Evolutionary conservation across 352 stramenopile species (phyloP), one percentile per base, ranked within the genome.

Genomic region (Achlya hypogyna): DNA sequence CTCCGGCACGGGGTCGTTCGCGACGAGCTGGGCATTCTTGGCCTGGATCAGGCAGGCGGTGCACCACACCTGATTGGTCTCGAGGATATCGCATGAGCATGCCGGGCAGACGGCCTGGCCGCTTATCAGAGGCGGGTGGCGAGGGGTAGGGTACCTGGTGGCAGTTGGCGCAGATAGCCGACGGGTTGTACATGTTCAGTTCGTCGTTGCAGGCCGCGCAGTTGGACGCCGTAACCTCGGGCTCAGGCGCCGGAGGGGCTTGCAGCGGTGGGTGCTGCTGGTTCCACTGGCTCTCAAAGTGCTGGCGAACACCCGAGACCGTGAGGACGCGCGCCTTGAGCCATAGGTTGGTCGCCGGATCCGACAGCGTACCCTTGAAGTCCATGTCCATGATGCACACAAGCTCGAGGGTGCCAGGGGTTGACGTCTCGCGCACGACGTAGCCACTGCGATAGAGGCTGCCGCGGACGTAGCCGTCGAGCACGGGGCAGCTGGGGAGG

Each of bases 381-480:
- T 65, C 59, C 59, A 65, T 65, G 42, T 65, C 59, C 59, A 65
- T 65, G 35, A 65, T 65, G 47, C 59, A 65, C 27, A 65, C 59
- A 9, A 65, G 29, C 43, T 65, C n/a, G 0, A 65, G 35, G 9
- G 43, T 38, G 22, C 43, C 43, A 5, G 59, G 59, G 20, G 59
- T 65, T 22, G 47, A 51, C 4, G 59, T 65, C 28, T 65, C 59
- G 5, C 59, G 35, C 3, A 65, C 47, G 8, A 65, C 59, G 25
- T 56, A 65, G 20, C 59, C 54, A 20, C 12, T 22, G 65, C 90
- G 81, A 65, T 93, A 93, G 73, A 93, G 86, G 45, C 84, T 93
- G 53, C 81, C 81, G 51, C 84, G 72, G 51, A 93, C 82, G 1
- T 86, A 81, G 0, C 84, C 84, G 0, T 86, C 77, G 47, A 89